Evolutionary conservation across 768 basidiomycete species (phyloP).

Genomic region (Leccinum longicurvipes): DNA sequence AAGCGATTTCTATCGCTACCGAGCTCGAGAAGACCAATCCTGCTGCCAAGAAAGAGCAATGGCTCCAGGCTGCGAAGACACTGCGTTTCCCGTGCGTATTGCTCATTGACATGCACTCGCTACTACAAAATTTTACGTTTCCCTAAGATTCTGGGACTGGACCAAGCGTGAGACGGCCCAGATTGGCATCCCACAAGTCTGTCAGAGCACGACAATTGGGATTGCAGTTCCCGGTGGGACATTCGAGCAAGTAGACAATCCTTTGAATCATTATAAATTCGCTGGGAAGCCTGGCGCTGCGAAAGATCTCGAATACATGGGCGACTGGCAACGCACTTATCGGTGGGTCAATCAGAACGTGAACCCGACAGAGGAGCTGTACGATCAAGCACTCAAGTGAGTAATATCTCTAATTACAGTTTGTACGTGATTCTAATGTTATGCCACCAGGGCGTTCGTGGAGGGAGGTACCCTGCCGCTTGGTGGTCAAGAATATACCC

Average conservation of each 20-base stretch:
- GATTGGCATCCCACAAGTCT: constrained; percentile 5
- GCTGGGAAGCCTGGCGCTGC: not conserved
- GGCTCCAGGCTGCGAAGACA: constrained; percentile 10
- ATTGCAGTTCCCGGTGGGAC: not conserved
- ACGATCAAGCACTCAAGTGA: constrained; percentile 12
- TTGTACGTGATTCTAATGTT: not conserved
- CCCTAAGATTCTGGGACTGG: constrained; percentile 19
- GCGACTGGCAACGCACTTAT: constrained; percentile 10
- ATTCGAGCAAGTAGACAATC: not conserved
- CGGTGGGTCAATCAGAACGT: constrained; percentile 6
- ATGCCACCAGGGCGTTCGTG: constrained; percentile 3
- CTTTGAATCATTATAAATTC: constrained; percentile 12
- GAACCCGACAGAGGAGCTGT: constrained; percentile 9
- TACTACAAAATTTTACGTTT: not conserved
- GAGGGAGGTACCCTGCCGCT: not conserved
- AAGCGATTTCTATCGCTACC: constrained; percentile 13
- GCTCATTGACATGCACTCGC: not conserved
- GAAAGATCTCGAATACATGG: not conserved
- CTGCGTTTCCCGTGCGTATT: constrained; percentile 18
- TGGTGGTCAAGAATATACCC: not conserved
- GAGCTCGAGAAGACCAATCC: not conserved
- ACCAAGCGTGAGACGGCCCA: not conserved
- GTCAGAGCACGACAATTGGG: not conserved
- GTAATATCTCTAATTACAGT: not conserved
- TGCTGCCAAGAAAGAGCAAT: constrained; percentile 1